Evolutionary conservation across 306 rosid species (phyloP).

Genomic region (Vigna radiata): DNA sequence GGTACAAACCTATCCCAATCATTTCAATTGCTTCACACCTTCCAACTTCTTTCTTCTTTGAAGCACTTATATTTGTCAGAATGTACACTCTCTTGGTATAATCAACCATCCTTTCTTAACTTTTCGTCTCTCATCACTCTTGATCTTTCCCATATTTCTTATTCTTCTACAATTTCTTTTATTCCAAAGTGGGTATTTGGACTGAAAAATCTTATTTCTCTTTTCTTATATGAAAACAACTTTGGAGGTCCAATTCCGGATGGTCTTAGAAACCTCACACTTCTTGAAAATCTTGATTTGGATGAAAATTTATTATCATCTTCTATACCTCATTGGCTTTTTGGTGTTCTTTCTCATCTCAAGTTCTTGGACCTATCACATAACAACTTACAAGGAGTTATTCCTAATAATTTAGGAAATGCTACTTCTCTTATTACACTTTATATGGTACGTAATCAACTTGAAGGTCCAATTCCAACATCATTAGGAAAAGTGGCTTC

Average conservation of each 20-base stretch:
- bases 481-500: neutral
- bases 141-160: neutral
- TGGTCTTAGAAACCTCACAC: conserved; percentile 36
- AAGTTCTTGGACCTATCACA: neutral
- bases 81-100: neutral
- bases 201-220: neutral
- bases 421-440: conserved; percentile 11
- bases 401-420: conserved; percentile 3
- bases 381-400: neutral
- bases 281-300: conserved; percentile 44
- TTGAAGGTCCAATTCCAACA: neutral
- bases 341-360: neutral
- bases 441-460: neutral
- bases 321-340: conserved; percentile 27
- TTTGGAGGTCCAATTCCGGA: neutral
- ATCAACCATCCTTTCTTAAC: neutral
- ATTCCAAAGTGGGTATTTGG: conserved; percentile 13
- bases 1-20: neutral
- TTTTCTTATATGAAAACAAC: neutral
- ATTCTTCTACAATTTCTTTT: neutral
- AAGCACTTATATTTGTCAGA: neutral
- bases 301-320: neutral
- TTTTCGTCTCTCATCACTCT: conserved; percentile 29
- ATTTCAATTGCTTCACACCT: neutral
- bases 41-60: conserved; percentile 37